Evolutionary conservation across 148 eudicot species (phyloP).

Genomic region (Vaccinium vitisidaea): DNA sequence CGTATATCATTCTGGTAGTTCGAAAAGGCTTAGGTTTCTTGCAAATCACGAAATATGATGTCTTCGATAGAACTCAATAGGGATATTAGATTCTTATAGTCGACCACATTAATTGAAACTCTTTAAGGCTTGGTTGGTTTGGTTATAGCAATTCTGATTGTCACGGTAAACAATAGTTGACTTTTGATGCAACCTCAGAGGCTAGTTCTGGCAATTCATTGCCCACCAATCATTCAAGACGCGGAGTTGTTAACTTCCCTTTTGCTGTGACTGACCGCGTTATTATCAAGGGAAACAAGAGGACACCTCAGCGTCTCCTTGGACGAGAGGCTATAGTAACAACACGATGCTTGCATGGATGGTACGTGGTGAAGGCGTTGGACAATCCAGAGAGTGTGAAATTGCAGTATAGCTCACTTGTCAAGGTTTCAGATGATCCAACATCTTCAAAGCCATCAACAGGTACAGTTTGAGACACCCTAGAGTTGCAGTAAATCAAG

Average conservation of each 20-base stretch:
- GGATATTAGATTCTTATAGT: too few relatives aligned
- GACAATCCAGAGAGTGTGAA: slow-evolving; percentile 91
- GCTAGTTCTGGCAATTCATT: slow-evolving; percentile 35
- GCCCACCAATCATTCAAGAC: slow-evolving; percentile 45
- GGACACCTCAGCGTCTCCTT: slow-evolving; percentile 82
- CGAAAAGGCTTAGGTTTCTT: too few relatives aligned
- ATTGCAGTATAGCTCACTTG: slow-evolving; percentile 86
- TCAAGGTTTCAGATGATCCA: slow-evolving; percentile 51
- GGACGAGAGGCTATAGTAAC: slow-evolving; percentile 89
- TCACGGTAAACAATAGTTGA: too few relatives aligned
- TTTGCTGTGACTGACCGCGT: slow-evolving; percentile 77
- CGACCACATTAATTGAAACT: too few relatives aligned
- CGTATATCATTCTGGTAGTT: too few relatives aligned
- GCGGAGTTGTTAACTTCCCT: slow-evolving; percentile 75
- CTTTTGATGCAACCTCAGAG: too few relatives aligned
- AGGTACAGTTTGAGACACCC: slow-evolving; percentile 34
- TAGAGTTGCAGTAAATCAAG: slow-evolving; percentile 7
- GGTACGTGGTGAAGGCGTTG: slow-evolving; percentile 91
- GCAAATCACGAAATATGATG: too few relatives aligned
- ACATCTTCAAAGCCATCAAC: slow-evolving; percentile 39
- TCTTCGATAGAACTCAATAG: too few relatives aligned
- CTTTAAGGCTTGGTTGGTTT: too few relatives aligned
- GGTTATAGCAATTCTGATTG: too few relatives aligned
- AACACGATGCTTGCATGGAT: slow-evolving; percentile 90
- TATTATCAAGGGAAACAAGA: slow-evolving; percentile 89